Evolutionary conservation across 257 asterid species (phyloP).

Genomic region (Thymus mandschuricus): DNA sequence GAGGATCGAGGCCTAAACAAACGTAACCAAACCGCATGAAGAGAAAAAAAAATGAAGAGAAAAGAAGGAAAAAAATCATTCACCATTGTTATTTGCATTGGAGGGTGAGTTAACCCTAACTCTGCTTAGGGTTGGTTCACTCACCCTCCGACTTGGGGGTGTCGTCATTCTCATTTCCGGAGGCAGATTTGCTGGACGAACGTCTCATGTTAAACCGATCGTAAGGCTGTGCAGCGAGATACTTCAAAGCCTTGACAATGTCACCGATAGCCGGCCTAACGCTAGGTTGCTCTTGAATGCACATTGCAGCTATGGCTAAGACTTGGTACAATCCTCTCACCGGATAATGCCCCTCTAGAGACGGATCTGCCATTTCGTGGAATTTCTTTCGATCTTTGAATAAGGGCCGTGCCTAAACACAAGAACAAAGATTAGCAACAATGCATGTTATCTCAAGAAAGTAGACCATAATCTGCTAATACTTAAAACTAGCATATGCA

Average conservation of each 20-base stretch:
- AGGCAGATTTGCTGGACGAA: slow-evolving; percentile 19
- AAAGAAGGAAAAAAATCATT: neutral
- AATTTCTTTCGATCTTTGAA: slow-evolving; percentile 67
- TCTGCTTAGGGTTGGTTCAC: slow-evolving; percentile 12
- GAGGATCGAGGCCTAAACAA: neutral
- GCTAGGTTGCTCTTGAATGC: slow-evolving; percentile 57
- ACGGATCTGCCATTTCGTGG: slow-evolving; percentile 67
- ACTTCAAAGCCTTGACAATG: slow-evolving; percentile 58
- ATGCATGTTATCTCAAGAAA: no score
- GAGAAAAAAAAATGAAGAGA: neutral
- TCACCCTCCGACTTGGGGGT: slow-evolving; percentile 6
- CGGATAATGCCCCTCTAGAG: slow-evolving; percentile 59
- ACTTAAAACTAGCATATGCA: neutral
- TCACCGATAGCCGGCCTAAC: slow-evolving; percentile 59
- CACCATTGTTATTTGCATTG: slow-evolving; percentile 2
- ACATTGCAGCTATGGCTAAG: slow-evolving; percentile 77
- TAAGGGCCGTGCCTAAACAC: slow-evolving; percentile 62
- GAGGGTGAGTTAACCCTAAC: neutral
- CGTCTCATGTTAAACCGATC: slow-evolving; percentile 32
- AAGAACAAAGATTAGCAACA: neutral
- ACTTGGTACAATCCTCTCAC: slow-evolving; percentile 64
- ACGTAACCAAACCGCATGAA: neutral
- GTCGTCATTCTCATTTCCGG: neutral
- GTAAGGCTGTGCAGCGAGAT: slow-evolving; percentile 56
- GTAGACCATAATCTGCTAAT: neutral